Evolutionary conservation across 208 protist genomes (phyloP).

Genomic region (Trichomonas vaginalis): DNA sequence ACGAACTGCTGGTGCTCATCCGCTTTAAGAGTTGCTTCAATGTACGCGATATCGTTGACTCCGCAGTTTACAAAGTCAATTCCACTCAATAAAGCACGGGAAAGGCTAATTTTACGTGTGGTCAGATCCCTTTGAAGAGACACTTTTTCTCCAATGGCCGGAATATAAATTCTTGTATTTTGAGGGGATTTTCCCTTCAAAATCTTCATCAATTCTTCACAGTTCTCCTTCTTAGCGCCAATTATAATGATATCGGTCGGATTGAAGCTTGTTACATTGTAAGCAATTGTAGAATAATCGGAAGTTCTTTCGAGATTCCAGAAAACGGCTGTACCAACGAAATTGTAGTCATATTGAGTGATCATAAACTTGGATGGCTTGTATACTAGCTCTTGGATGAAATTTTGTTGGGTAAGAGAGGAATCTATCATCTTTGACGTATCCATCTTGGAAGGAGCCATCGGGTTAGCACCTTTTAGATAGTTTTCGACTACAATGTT

Average conservation of each 20-base stretch:
- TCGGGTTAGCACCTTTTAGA: not conserved
- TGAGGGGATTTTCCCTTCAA: not conserved
- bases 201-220: not conserved
- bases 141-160: not conserved
- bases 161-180: not conserved
- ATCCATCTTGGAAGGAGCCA: not conserved
- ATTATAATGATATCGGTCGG: not conserved
- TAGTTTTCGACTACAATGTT: not conserved
- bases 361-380: not conserved
- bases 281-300: not conserved
- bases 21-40: not conserved
- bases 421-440: too few relatives aligned
- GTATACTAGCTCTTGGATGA: not conserved
- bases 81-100: not conserved
- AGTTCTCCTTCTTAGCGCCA: not conserved
- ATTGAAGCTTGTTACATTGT: not conserved
- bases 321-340: not conserved
- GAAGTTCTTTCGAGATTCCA: not conserved
- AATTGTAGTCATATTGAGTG: not conserved
- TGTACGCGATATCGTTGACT: not conserved
- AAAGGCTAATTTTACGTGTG: not conserved
- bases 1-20: not conserved
- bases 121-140: not conserved
- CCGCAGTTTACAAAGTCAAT: not conserved
- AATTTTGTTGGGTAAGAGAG: not conserved